Evolutionary conservation across 2,329 filamentous ascomycete genomes (phyloP).

Genomic region (Alternaria gansuensis): DNA sequence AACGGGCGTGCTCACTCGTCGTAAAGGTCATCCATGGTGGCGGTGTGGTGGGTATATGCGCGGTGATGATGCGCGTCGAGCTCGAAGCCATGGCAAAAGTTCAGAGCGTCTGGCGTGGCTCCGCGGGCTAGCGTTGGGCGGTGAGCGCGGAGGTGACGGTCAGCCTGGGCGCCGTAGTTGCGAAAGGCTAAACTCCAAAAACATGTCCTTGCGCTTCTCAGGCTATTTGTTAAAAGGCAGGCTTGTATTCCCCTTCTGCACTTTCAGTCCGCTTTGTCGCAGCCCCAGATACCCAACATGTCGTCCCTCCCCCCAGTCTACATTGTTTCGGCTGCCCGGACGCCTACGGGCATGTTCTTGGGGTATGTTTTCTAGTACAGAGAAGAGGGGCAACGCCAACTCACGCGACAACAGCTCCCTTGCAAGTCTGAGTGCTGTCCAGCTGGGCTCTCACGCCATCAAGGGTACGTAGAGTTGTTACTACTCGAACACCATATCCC

Average conservation of each 20-base stretch:
- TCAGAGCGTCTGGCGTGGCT: constrained; percentile 29
- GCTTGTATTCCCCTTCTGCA: constrained; percentile 16
- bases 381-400: constrained; percentile 37
- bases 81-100: constrained; percentile 43
- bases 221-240: background rate
- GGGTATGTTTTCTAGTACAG: constrained; percentile 67
- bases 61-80: constrained; percentile 33
- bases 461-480: constrained; percentile 70
- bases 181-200: constrained; percentile 32
- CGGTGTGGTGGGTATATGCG: constrained; percentile 25
- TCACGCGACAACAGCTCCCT: constrained; percentile 71
- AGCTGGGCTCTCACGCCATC: constrained; percentile 91
- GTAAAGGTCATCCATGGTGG: constrained; percentile 90
- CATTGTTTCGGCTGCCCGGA: constrained; percentile 91
- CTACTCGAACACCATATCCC: background rate
- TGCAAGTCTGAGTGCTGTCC: constrained; percentile 82
- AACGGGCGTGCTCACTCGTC: constrained; percentile 73
- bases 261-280: constrained; percentile 8
- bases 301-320: constrained; percentile 86
- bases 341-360: constrained; percentile 92
- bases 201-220: constrained; percentile 9
- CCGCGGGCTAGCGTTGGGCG: constrained; percentile 32
- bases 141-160: constrained; percentile 30
- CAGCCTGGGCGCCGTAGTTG: constrained; percentile 23
- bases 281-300: constrained; percentile 64